Evolutionary conservation across 495 filamentous ascomycete species (phyloP).

Genomic region (Aspergillus ostianus): DNA sequence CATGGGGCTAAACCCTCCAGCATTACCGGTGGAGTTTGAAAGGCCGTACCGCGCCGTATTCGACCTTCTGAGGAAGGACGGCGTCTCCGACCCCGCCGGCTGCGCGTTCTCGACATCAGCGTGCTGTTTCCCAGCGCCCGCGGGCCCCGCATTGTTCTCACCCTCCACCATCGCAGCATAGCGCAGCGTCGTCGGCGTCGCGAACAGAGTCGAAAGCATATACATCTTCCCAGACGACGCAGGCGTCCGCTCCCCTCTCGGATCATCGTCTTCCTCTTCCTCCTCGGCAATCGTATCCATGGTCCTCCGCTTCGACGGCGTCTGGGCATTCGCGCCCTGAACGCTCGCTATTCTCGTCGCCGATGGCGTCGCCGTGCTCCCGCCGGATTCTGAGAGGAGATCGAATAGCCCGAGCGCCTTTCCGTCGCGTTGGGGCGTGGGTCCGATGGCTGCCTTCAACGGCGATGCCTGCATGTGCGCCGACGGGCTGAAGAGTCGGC

Average conservation of each 20-base stretch:
- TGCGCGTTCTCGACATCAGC: conserved; percentile 21
- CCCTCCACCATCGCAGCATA: conserved; percentile 46
- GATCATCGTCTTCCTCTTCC: conserved; percentile 32
- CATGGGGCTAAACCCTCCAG: conserved; percentile 40
- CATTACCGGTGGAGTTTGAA: conserved; percentile 13
- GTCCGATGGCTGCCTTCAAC: conserved; percentile 59
- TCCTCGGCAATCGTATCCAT: conserved; percentile 33
- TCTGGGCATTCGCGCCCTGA: conserved; percentile 35
- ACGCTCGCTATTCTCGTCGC: conserved; percentile 31
- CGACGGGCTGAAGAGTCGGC: conserved; percentile 61
- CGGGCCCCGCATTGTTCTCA: conserved; percentile 7
- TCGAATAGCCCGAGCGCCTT: conserved; percentile 90
- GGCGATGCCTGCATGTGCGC: conserved; percentile 38
- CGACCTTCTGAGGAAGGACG: conserved; percentile 68
- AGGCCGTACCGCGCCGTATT: conserved; percentile 32
- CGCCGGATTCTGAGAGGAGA: conserved; percentile 61
- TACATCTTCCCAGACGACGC: conserved; percentile 60
- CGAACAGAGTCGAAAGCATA: conserved; percentile 59
- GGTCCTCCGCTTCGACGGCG: conserved; percentile 37
- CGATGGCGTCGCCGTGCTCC: conserved; percentile 44
- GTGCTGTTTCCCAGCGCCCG: conserved; percentile 22
- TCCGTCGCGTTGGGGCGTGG: conserved; percentile 90
- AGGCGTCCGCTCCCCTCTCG: conserved; percentile 57
- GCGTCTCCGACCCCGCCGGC: conserved; percentile 50
- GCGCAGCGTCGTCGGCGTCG: conserved; percentile 57